Percentiles rank a stretch among this genome's conserved stretches.
phyloP scores from a whole-genome alignment of 768 basidiomycete species.

The Favolaschia claudopus region DNA sequence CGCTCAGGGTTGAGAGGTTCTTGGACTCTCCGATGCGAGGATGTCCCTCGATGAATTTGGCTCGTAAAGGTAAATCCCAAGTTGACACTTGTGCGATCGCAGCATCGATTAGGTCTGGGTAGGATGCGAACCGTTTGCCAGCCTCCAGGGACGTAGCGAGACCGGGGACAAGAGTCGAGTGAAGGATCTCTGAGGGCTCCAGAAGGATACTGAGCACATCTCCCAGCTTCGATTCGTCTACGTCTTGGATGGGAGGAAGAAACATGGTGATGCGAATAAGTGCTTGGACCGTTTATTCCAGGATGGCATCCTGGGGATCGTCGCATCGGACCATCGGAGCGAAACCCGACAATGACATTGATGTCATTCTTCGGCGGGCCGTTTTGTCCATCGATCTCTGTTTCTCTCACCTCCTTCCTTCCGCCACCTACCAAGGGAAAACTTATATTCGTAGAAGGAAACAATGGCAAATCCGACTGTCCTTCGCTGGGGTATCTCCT shows the following conservation, averaged over 20 bases:
- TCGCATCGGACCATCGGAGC: too few relatives aligned
- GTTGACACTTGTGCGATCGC: slow-evolving; percentile 55
- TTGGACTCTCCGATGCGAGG: slow-evolving; percentile 89
- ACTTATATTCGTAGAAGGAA: background rate
- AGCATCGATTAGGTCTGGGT: slow-evolving; percentile 62
- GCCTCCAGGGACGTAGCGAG: slow-evolving; percentile 44
- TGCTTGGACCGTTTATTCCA: too few relatives aligned
- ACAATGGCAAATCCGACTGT: slow-evolving; percentile 41
- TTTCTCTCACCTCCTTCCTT: too few relatives aligned
- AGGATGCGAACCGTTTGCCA: slow-evolving; percentile 42
- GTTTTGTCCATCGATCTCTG: too few relatives aligned
- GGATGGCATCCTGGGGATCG: too few relatives aligned
- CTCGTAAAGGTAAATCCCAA: slow-evolving; percentile 61
- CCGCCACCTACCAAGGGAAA: background rate
- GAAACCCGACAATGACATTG: too few relatives aligned
- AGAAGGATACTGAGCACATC: slow-evolving; percentile 37
- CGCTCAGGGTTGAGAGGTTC: slow-evolving; percentile 77
- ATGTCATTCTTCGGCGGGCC: too few relatives aligned
- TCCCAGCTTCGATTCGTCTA: slow-evolving; percentile 42
- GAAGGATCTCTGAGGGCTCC: slow-evolving; percentile 72
- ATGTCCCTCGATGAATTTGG: slow-evolving; percentile 81
- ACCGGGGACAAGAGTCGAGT: slow-evolving; percentile 59
- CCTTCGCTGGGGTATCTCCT: slow-evolving; percentile 85
- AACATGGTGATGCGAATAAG: background rate
- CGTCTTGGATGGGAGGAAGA: slow-evolving; percentile 44